Base-by-base conservation (phyloP, 2,329 filamentous ascomycete genomes). In the Emmonsiellopsis sp. region DNA sequence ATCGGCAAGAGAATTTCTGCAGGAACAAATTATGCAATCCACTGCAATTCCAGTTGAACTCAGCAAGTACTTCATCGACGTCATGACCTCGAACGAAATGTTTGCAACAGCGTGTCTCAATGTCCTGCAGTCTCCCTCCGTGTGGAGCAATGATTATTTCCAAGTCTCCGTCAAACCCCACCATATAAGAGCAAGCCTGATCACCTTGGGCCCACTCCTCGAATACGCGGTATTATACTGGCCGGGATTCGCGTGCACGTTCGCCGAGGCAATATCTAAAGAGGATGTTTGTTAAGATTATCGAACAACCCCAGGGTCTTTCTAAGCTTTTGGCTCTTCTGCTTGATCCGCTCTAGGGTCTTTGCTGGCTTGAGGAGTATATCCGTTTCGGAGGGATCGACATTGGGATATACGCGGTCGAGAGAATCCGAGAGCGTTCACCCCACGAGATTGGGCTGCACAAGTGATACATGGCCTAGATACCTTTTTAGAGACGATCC, bases 221-320 rank as follows among this genome's bases (percentile, higher is more conserved):
- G 49, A 52, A 45, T 52, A 34, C 33, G 49, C 49, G n/a, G 49
- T 52, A 17, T 45, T 52, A 37, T 52, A 52, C 42, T 52, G 49
- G 49, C 49, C 49, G 27, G 49, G 45, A 45, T 52, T 52, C 45
- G 49, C 42, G 6, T 52, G 39, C 42, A 39, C 42, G 8, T 36
- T 45, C 36, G 42, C 39, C 21, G 42, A 44, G 6, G 33, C 49
- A 8, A 10, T 45, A 45, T 2, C 31, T 36, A 33, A 10, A n/a
- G 40, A 14, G 17, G 17, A 17, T 17, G 17, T 17, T 17, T 9
- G 49, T 17, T 6, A 37, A 39, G 17, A 6, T 31, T 31, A 36
- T 34, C 14, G 10, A 33, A 5, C 49, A 44, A 37, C 10, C 14
- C 6, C 9, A 36, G 37, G 27, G 34, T 44, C 11, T 44, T 52